These are phyloP conservation scores for Gonium pectorale DNA, from an alignment of 139 green algal genomes.

Conservation along the genomic window DNA sequence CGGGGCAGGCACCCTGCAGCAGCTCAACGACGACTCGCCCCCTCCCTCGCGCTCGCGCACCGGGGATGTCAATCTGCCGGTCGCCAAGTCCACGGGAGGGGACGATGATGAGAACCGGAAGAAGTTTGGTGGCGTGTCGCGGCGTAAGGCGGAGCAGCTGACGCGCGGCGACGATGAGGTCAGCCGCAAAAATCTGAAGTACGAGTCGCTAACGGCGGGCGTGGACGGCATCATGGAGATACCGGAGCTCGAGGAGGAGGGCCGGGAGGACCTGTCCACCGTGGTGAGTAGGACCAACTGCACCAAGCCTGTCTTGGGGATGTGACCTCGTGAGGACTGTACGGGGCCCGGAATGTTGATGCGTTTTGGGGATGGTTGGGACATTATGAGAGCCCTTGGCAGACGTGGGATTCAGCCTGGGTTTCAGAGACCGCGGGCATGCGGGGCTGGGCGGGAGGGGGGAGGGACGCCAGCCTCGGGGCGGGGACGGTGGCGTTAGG, in stretches of 20 bases:
- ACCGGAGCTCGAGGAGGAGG: conserved; percentile 70
- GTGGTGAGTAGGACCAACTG: conserved; percentile 58
- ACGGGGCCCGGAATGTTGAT: not conserved
- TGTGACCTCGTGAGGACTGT: no score
- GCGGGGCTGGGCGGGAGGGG: no score
- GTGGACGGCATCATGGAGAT: conserved; percentile 58
- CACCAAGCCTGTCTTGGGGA: no score
- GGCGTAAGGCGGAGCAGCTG: conserved; percentile 60
- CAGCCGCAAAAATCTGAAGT: conserved; percentile 42
- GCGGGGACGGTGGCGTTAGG: no score
- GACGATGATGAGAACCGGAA: not conserved
- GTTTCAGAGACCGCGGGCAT: no score
- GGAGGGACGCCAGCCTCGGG: no score
- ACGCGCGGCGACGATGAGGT: conserved; percentile 43
- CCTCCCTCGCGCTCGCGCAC: not conserved
- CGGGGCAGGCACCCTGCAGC: not conserved
- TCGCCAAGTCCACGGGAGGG: not conserved
- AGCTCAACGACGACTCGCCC: not conserved
- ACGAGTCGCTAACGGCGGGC: conserved; percentile 41
- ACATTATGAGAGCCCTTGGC: no score
- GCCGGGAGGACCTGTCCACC: conserved; percentile 64
- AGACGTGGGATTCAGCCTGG: no score
- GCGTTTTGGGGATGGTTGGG: not conserved
- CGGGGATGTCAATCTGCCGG: not conserved
- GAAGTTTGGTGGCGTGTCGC: conserved; percentile 54